Percentiles rank a stretch among this genome's conserved stretches.
Evolutionary conservation across 75 land plant species (phyloP).

Genomic region (Cunninghamia lanceolata): DNA sequence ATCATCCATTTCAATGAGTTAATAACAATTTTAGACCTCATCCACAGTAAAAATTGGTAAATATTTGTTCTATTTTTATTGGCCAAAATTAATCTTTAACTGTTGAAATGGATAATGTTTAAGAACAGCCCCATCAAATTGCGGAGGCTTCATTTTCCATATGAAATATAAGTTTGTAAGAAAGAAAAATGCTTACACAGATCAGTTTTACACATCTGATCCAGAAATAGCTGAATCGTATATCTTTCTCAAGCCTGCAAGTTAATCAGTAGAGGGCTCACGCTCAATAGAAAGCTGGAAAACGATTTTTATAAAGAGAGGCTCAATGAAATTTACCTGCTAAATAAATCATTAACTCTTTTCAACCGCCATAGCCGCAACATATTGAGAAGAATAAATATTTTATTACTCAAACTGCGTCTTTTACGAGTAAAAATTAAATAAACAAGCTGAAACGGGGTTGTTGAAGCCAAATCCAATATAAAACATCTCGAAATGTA

Average conservation of each 20-base stretch:
- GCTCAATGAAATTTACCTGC: constrained; percentile 27
- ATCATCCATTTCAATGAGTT: no score
- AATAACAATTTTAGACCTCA: no score
- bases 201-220: constrained; percentile 52
- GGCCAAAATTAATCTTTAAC: no score
- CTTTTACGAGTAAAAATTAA: constrained; percentile 26
- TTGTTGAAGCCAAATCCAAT: constrained; percentile 37
- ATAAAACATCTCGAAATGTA: constrained; percentile 36
- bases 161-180: not conserved
- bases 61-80: no score
- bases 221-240: constrained; percentile 69
- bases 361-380: constrained; percentile 69
- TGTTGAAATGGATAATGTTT: no score
- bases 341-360: constrained; percentile 56
- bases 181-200: constrained; percentile 27
- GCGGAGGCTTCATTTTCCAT: no score
- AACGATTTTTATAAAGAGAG: not conserved
- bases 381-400: constrained; percentile 54
- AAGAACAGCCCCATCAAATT: no score
- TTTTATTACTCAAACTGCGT: constrained; percentile 11
- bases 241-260: constrained; percentile 71
- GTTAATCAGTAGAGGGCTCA: not conserved
- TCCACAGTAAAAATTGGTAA: no score
- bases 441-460: constrained; percentile 28
- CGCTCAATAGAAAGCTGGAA: not conserved